A percentile compares a stretch with the other conserved stretches of the same genome.
phyloP scores from a whole-genome alignment of 1,139 yeast genomes.

The Meyerozyma carpophila region DNA sequence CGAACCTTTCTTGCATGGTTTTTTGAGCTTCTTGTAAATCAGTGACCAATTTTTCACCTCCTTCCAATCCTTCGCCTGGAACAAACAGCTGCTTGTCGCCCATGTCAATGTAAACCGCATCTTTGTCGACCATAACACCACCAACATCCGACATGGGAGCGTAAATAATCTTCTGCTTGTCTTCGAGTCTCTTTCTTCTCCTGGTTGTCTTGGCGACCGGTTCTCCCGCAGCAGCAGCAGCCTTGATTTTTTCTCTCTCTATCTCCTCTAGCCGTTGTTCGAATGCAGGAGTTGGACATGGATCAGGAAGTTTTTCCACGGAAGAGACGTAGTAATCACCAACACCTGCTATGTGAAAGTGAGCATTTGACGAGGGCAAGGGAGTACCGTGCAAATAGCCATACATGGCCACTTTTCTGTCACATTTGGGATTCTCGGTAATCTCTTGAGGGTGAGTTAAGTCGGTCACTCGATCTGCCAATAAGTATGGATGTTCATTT shows the following conservation, averaged over 20 bases:
- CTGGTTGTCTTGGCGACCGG: slow-evolving; percentile 48
- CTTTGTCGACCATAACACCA: slow-evolving; percentile 93
- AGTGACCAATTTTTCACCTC: slow-evolving; percentile 78
- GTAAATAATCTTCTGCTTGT: slow-evolving; percentile 86
- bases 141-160: slow-evolving; percentile 99
- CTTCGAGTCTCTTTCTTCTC: slow-evolving; percentile 88
- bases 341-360: slow-evolving; percentile 91
- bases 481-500: slow-evolving; percentile 91
- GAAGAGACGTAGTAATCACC: slow-evolving; percentile 79
- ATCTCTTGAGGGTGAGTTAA: slow-evolving; percentile 86
- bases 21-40: slow-evolving; percentile 67
- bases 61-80: slow-evolving; percentile 65
- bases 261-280: slow-evolving; percentile 80
- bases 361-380: slow-evolving; percentile 62
- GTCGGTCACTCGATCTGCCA: slow-evolving; percentile 93
- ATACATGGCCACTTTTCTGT: slow-evolving; percentile 84
- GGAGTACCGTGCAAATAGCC: slow-evolving; percentile 97
- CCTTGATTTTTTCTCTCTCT: slow-evolving; percentile 65
- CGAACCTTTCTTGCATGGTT: slow-evolving; percentile 56
- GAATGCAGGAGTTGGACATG: slow-evolving; percentile 95
- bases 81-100: slow-evolving; percentile 60
- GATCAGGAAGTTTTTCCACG: slow-evolving; percentile 91
- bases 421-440: slow-evolving; percentile 75
- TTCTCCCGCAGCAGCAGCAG: slow-evolving; percentile 57
- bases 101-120: slow-evolving; percentile 93